Base-by-base conservation (phyloP, 805 yeast species). In the Brettanomyces anomalus region DNA sequence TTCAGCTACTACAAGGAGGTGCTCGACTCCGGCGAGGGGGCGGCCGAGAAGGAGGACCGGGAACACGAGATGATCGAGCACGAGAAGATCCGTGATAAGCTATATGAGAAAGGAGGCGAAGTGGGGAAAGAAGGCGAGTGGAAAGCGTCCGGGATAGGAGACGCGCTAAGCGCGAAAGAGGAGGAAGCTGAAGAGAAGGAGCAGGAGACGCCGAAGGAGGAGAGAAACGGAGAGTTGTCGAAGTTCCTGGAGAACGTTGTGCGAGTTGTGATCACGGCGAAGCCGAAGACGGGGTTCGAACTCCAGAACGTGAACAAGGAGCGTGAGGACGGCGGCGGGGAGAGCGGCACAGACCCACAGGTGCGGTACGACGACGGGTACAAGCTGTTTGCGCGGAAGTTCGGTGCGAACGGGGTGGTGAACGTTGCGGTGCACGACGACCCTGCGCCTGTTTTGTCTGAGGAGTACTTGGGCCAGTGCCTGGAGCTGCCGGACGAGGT, bases 401-500 rank as follows among this genome's bases (percentile, higher is more conserved):
- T 57, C 33, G 64, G 63, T 6, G 26, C 50, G 15, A 57, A 51
- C 45, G 58, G 58, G 14, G 47, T 55, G 10, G 48, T 53, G 4
- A 52, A 61, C 40, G 53, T 62, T 36, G 65, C 65, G 15, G 38
- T 53, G 40, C 65, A 61, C 43, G 65, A 60, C 42, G 44, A 37
- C 13, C 57, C 51, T 8, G 45, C 44, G 34, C 71, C 69, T 0
- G 56, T 71, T 0, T 68, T 78, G 51, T 68, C 79, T 6, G 84
- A 79, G 49, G 64, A 68, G 15, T 78, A 68, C 56, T 61, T 81
- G 32, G 59, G 65, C 7, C 59, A 69, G 15, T 77, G 77, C 50
- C 61, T 81, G 15, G 70, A 70, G 40, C 53, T 80, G 28, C 66
- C 68, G 14, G 57, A 58, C 2, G 61, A 58, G 0, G 74, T 79